phyloP scores from a whole-genome alignment of 352 stramenopile genomes.

The Halophytophthora batemanensis region DNA sequence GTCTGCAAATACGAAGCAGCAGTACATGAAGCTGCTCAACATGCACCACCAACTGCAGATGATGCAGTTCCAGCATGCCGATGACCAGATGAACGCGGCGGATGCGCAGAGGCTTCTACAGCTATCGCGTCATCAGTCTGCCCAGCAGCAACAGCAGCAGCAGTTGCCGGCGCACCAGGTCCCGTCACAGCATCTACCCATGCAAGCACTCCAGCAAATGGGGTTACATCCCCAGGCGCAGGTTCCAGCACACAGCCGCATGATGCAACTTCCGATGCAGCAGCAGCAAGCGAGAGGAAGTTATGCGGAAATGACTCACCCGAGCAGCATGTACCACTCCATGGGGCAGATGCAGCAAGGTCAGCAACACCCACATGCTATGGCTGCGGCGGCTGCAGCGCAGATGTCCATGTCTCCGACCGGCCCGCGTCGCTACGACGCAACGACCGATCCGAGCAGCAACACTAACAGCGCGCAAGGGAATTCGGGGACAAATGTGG shows the following conservation, averaged over 20 bases:
- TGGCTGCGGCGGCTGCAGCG: slow-evolving; percentile 10
- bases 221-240: slow-evolving; percentile 35
- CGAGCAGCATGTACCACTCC: slow-evolving; percentile 45
- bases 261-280: slow-evolving; percentile 58
- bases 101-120: slow-evolving; percentile 43
- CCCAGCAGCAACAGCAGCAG: slow-evolving; percentile 26
- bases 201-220: slow-evolving; percentile 68
- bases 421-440: slow-evolving; percentile 28
- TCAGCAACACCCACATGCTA: slow-evolving; percentile 25
- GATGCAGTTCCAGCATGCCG: slow-evolving; percentile 77
- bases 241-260: slow-evolving; percentile 39
- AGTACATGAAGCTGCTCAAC: slow-evolving; percentile 81
- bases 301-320: slow-evolving; percentile 48
- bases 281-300: slow-evolving; percentile 33
- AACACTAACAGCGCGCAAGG: slow-evolving; percentile 7
- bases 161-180: slow-evolving; percentile 25
- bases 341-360: slow-evolving; percentile 35
- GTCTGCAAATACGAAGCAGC: slow-evolving; percentile 59
- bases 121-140: slow-evolving; percentile 24
- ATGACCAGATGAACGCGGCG: slow-evolving; percentile 42
- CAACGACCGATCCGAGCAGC: slow-evolving; percentile 15
- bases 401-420: slow-evolving; percentile 28
- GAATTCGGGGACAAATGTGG: slow-evolving; percentile 9
- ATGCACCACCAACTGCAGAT: slow-evolving; percentile 87
- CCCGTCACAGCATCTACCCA: slow-evolving; percentile 35